Conservation (phyloP, 352 stramenopile species). For the Pythium pyrilobum region DNA sequence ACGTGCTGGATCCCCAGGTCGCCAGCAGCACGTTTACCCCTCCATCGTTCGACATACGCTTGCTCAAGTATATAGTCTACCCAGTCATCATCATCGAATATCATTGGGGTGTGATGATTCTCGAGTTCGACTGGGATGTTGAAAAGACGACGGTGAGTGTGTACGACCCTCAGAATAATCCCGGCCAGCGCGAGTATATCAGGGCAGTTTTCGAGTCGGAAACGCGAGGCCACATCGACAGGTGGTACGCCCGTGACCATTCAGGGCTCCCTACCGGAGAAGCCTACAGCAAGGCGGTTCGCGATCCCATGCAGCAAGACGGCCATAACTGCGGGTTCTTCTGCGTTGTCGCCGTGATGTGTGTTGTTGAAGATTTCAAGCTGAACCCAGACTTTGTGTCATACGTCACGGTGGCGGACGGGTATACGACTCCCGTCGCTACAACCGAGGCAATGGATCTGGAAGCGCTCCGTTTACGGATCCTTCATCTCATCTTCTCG, state of each 20-base stretch:
- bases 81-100: background rate
- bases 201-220: background rate
- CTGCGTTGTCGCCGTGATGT: background rate
- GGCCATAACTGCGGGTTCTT: background rate
- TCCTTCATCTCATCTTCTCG: background rate
- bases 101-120: background rate
- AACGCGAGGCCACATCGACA: background rate
- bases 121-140: background rate
- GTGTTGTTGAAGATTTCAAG: background rate
- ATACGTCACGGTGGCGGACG: too few relatives aligned
- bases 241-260: background rate
- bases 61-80: background rate
- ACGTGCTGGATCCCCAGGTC: background rate
- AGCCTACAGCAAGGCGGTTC: background rate
- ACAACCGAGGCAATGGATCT: background rate
- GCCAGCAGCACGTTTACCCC: background rate
- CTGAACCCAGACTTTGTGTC: background rate
- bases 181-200: background rate
- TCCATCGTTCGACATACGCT: background rate
- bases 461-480: background rate
- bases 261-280: background rate
- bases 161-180: background rate
- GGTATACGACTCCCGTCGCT: background rate
- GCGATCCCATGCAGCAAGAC: background rate
- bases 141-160: background rate